Base-by-base conservation (phyloP, 768 basidiomycete genomes). In the Leucosporidium yakuticum region DNA sequence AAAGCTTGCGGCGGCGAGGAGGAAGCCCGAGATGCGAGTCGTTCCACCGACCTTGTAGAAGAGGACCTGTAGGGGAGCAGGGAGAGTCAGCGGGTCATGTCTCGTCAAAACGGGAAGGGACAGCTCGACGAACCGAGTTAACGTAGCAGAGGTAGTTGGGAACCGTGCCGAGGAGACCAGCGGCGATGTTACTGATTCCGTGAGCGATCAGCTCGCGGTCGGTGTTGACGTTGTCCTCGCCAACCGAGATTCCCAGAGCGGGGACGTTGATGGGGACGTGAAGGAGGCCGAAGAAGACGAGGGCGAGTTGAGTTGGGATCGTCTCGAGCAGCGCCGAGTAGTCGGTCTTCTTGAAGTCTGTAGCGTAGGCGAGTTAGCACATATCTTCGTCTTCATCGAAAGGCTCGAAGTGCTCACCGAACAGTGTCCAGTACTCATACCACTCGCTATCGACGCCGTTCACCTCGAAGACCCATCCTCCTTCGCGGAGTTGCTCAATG, bases 31-130 rank as follows among this genome's bases (percentile, higher is more conserved):
- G 25, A 92, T 78, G 19, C 95, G 83, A 3, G 86, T 93, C 12
- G 84, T 85, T 5, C 95, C 95, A 2, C 95, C 94, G 23, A 96
- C 89, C 44, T 93, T 88, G 79, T 96, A 97, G 78, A 98, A 95
- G 69, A 82, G 75, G 1, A 82, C 39, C 39, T 44, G 14, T 44
- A 15, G 2, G 79, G 17, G 80, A 79, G 68, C 51, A 50, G 56
- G 29, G 21, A 15, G 32, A 56, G 34, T 44, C 8, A 44, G 39
- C 39, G 14, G 39, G 14, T 8, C 12, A 12, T 36, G 6, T 36
- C 39, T 7, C 3, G 39, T 12, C 8, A 44, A 2, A 44, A 9
- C 39, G 8, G 2, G 39, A 44, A n/a, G n/a, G n/a, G n/a, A n/a
- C n/a, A n/a, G 39, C 2, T 15, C 3, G 39, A 44, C 39, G 39